phyloP scores from a whole-genome alignment of 345 rosid species.

The Salix brachista region DNA sequence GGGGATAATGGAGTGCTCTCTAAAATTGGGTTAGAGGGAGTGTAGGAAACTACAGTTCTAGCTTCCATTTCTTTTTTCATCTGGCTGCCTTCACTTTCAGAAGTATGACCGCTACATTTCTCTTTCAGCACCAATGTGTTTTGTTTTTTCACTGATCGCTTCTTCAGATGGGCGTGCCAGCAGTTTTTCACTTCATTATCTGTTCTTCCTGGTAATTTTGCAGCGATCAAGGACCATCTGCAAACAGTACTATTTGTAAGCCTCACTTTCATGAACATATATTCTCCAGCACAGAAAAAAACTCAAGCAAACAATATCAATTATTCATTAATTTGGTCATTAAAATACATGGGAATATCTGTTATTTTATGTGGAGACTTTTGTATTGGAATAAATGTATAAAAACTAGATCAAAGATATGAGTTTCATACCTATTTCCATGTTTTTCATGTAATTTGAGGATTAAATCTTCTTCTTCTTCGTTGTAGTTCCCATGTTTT shows the following conservation, averaged over 20 bases:
- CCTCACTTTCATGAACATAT: too few species aligned
- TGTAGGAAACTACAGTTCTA: background rate
- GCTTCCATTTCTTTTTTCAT: background rate
- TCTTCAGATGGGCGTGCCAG: conserved; percentile 36
- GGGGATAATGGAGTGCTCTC: conserved; percentile 28
- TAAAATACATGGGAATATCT: too few species aligned
- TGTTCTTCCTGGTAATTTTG: conserved; percentile 33
- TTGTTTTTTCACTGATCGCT: background rate
- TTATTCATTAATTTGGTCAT: too few species aligned
- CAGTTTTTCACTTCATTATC: conserved; percentile 40
- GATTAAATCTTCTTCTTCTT: conserved; percentile 34
- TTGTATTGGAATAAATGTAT: background rate
- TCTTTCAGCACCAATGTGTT: background rate
- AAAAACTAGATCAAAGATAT: too few species aligned
- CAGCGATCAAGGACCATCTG: conserved; percentile 42
- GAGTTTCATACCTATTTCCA: conserved; percentile 18
- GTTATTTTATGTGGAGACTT: background rate
- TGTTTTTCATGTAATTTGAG: conserved; percentile 12
- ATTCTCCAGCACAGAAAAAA: too few species aligned
- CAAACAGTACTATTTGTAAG: too few species aligned
- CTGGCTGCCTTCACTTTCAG: background rate
- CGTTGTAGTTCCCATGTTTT: conserved; percentile 29
- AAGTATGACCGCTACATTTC: background rate
- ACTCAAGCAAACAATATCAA: too few species aligned
- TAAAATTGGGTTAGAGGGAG: background rate